Conservation (phyloP, 139 green algal genomes). For the Gonium pectorale region DNA sequence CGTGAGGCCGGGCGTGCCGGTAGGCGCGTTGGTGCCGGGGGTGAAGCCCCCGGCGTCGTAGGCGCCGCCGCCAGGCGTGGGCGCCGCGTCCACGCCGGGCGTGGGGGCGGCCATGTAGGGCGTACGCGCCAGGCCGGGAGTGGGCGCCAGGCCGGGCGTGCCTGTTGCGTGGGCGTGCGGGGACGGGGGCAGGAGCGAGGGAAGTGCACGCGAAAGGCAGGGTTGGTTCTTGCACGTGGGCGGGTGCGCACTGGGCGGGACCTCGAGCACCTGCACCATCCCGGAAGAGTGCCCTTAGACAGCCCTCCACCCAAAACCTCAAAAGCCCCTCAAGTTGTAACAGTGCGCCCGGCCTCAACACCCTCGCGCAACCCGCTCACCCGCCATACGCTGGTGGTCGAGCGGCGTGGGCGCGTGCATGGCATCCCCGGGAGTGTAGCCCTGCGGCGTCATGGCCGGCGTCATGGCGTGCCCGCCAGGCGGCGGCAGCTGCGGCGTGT, state of each 20-base stretch:
- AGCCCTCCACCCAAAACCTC: neutral
- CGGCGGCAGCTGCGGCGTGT: slow-evolving; percentile 43
- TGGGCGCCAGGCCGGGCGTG: slow-evolving; percentile 38
- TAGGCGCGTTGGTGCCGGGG: slow-evolving; percentile 8
- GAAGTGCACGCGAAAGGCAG: no score
- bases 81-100: slow-evolving; percentile 34
- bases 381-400: slow-evolving; percentile 5
- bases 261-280: no score
- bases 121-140: slow-evolving; percentile 40
- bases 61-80: slow-evolving; percentile 21
- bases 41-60: slow-evolving; percentile 33
- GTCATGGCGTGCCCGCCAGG: slow-evolving; percentile 45
- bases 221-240: no score
- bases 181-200: no score
- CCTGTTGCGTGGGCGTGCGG: neutral
- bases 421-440: slow-evolving; percentile 36
- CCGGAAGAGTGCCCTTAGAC: neutral
- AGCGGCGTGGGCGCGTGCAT: slow-evolving; percentile 47
- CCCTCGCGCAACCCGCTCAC: neutral
- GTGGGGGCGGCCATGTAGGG: slow-evolving; percentile 48
- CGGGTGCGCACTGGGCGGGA: no score
- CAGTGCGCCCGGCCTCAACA: neutral
- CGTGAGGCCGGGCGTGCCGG: slow-evolving; percentile 33
- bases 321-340: neutral
- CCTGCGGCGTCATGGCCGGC: slow-evolving; percentile 48